Evolutionary conservation across 1,284 basidiomycete genomes (phyloP), one percentile per base, ranked within the genome.

Genomic region (Schizopora paradoxa): DNA sequence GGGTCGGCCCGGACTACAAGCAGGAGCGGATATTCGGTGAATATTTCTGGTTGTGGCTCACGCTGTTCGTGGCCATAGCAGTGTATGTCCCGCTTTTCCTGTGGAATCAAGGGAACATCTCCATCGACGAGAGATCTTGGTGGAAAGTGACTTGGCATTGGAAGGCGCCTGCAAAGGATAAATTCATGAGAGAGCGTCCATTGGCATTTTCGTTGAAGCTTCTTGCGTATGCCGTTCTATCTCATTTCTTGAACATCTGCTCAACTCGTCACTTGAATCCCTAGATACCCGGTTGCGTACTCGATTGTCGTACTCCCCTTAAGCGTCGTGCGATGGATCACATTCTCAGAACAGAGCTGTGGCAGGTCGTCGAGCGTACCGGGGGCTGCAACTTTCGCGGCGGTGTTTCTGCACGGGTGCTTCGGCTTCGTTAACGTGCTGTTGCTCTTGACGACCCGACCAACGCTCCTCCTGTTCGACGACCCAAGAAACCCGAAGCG

Each of bases 21-120:
- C 47, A 51, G 3, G 61, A 66, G 40, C 59, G 64, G 2, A 59
- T 72, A 21, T 55, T 51, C 22, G 66, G 66, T 4, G 69, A 71
- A 52, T 72, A 72, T 45, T 42, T 70, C 26, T 73, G 70, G 69
- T 58, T 72, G 43, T 72, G 71, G 69, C 47, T 67, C 26, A 62
- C 68, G 1, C 56, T 70, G 4, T 51, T 53, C 16, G 53, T 64
- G 38, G 68, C 68, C 10, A 42, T 65, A 13, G 19, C 63, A 10
- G 51, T 62, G 1, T 72, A 71, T 50, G 55, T 65, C 16, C 61
- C 62, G 0, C 58, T 72, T 13, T 69, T 65, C 53, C 56, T 72
- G 42, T 67, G 65, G 58, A 61, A 62, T 29, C 58, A 63, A 16
- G 66, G 66, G 11, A 66, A 68, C 49, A 61, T 72, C 43, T 55